Evolutionary conservation across 352 stramenopile genomes (phyloP).

Genomic region (Phytophthora pluvialis): DNA sequence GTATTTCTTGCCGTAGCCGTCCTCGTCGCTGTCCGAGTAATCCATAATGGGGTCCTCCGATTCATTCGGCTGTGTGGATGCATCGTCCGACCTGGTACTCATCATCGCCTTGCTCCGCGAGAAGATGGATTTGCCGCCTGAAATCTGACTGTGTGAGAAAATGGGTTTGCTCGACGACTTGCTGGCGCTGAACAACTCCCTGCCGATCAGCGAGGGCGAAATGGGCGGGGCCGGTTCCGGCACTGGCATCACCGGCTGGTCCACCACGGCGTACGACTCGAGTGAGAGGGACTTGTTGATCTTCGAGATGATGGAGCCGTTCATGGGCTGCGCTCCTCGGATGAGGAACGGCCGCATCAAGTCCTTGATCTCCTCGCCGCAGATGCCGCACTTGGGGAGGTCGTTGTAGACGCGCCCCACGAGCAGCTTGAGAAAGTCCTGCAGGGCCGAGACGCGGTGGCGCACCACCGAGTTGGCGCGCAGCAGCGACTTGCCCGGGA

Average conservation of each 20-base stretch:
- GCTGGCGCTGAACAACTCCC: slow-evolving; percentile 45
- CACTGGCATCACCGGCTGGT: slow-evolving; percentile 41
- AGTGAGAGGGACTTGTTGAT: slow-evolving; percentile 80
- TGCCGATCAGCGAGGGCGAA: slow-evolving; percentile 29
- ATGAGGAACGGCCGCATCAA: slow-evolving; percentile 81
- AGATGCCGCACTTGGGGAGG: slow-evolving; percentile 75
- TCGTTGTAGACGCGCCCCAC: slow-evolving; percentile 76
- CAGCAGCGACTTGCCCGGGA: slow-evolving; percentile 71
- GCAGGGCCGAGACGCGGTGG: slow-evolving; percentile 65
- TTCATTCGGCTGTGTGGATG: slow-evolving; percentile 56
- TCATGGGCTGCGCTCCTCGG: slow-evolving; percentile 77
- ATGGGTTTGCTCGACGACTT: slow-evolving; percentile 47
- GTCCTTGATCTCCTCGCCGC: slow-evolving; percentile 68
- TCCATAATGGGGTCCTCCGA: slow-evolving; percentile 58
- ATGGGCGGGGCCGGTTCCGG: slow-evolving; percentile 40
- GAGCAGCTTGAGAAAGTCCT: slow-evolving; percentile 79
- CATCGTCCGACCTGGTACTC: slow-evolving; percentile 47
- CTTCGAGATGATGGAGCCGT: slow-evolving; percentile 70
- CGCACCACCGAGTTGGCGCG: slow-evolving; percentile 80
- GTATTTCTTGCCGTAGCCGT: slow-evolving; percentile 55
- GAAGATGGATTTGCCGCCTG: slow-evolving; percentile 40
- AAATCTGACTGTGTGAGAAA: slow-evolving; percentile 45
- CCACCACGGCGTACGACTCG: slow-evolving; percentile 63
- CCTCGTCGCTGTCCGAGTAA: slow-evolving; percentile 49
- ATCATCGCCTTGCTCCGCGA: slow-evolving; percentile 39